Evolutionary conservation across 2,329 filamentous ascomycete genomes (phyloP), one percentile per base, ranked within the genome.

Genomic region (Helotiales sp.): DNA sequence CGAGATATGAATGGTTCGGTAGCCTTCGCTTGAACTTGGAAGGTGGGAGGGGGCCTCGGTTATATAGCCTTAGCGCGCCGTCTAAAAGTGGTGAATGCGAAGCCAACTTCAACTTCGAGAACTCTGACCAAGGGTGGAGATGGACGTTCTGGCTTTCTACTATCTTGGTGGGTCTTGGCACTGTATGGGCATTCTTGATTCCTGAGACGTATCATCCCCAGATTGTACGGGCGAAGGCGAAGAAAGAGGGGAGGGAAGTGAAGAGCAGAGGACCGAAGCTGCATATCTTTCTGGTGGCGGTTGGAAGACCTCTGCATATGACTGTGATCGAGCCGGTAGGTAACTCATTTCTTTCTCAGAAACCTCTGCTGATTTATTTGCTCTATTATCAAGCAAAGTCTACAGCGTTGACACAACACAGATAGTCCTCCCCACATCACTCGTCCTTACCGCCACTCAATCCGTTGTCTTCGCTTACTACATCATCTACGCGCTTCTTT

Each of bases 291-390:
- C 15, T 54, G 6, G 17, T 33, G 1, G 27, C 53, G 4, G 31
- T 58, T 12, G 51, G 59, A n/a, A 30, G 56, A 42, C 59, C 59
- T 13, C 19, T 61, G 5, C 55, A 61, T 24, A 61, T 61, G 59
- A 36, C 59, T 15, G 9, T 61, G 3, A 42, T 61, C 15, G 59
- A 61, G 25, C 59, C 59, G 6, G 48, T 51, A 51, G n/a, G 48
- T n/a, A n/a, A n/a, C n/a, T n/a, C n/a, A n/a, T n/a, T n/a, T n/a
- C n/a, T n/a, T n/a, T n/a, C n/a, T n/a, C n/a, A n/a, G n/a, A n/a
- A n/a, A n/a, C n/a, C n/a, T n/a, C n/a, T n/a, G n/a, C n/a, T n/a
- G n/a, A n/a, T n/a, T 38, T 25, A 2, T 5, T 22, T n/a, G 3
- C 17, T 10, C 25, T 30, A 19, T 7, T 4, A 29, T 12, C 3